Percentiles rank a stretch among this genome's conserved stretches.
Evolutionary conservation across 768 basidiomycete species (phyloP).

Genomic region (Termitomyces sp.): DNA sequence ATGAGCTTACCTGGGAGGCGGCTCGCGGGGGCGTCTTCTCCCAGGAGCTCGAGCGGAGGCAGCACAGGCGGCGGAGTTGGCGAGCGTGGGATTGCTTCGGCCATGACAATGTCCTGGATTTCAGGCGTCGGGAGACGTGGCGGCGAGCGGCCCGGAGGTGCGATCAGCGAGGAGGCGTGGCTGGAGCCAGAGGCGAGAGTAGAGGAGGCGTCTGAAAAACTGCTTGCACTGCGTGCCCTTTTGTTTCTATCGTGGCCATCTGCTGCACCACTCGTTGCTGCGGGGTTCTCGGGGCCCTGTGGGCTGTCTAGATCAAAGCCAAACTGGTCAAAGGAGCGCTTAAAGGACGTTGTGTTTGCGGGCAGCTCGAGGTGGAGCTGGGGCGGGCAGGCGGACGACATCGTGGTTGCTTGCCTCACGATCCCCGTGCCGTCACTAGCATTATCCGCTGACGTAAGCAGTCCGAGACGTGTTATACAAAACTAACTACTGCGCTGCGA

Average conservation of each 20-base stretch:
- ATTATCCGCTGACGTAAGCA: conserved; percentile 10
- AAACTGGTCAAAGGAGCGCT: conserved; percentile 54
- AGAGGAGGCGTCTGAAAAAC: conserved; percentile 31
- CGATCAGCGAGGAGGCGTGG: conserved; percentile 18
- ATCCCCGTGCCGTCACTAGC: not conserved
- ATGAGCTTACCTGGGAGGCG: conserved; percentile 10
- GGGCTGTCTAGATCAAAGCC: conserved; percentile 52
- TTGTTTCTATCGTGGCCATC: conserved; percentile 44
- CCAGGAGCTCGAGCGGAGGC: conserved; percentile 27
- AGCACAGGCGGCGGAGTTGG: conserved; percentile 27
- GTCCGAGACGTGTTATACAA: too few species aligned
- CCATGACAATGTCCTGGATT: conserved; percentile 48
- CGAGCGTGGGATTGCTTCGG: conserved; percentile 29
- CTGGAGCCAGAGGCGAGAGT: conserved; percentile 30
- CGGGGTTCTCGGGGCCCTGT: conserved; percentile 15
- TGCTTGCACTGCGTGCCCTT: conserved; percentile 50
- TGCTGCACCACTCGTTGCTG: conserved; percentile 9
- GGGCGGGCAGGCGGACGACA: conserved; percentile 41
- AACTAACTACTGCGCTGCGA: not conserved
- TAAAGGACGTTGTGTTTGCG: conserved; percentile 48
- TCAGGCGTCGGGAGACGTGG: conserved; percentile 39
- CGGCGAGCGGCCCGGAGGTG: conserved; percentile 14
- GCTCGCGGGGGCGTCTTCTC: conserved; percentile 11
- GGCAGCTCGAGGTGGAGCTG: conserved; percentile 50
- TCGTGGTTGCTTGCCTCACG: conserved; percentile 21